Conservation (phyloP, 2,329 filamentous ascomycete species). For the Didymella sp. region DNA sequence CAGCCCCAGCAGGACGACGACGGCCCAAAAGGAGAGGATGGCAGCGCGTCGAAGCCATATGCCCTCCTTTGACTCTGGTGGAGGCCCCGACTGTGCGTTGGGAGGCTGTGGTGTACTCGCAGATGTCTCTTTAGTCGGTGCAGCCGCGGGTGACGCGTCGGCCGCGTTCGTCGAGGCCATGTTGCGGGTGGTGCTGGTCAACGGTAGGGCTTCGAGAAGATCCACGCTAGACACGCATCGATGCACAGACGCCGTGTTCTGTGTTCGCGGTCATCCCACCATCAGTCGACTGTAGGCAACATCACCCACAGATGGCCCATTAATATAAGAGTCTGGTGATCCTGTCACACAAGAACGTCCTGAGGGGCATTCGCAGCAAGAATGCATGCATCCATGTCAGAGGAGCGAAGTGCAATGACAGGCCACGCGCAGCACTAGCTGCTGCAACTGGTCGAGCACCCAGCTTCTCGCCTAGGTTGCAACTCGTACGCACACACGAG, state of each 20-base stretch:
- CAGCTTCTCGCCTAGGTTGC: not conserved
- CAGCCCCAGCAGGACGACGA: constrained; percentile 82
- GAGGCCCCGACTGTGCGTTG: constrained; percentile 57
- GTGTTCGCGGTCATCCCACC: constrained; percentile 17
- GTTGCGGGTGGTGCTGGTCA: constrained; percentile 33
- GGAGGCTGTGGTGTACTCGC: constrained; percentile 5
- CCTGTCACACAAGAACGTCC: too few species aligned
- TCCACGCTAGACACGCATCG: constrained; percentile 11
- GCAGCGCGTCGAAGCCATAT: constrained; percentile 74
- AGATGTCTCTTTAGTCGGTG: constrained; percentile 11
- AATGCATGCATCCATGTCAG: too few species aligned
- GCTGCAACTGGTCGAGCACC: not conserved
- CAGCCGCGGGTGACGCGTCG: constrained; percentile 30
- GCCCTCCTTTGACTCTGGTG: constrained; percentile 76
- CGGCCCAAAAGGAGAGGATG: constrained; percentile 87
- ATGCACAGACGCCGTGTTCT: constrained; percentile 24
- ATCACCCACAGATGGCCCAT: not conserved
- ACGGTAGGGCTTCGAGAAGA: constrained; percentile 19
- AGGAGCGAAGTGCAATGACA: not conserved
- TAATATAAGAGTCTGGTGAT: not conserved
- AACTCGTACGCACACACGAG: not conserved
- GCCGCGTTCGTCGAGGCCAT: constrained; percentile 36
- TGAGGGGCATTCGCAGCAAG: too few species aligned
- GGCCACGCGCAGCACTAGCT: not conserved
- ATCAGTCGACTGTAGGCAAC: constrained; percentile 6